phyloP scores from a whole-genome alignment of 2,329 filamentous ascomycete genomes.

The Helicocarpus griseus region DNA sequence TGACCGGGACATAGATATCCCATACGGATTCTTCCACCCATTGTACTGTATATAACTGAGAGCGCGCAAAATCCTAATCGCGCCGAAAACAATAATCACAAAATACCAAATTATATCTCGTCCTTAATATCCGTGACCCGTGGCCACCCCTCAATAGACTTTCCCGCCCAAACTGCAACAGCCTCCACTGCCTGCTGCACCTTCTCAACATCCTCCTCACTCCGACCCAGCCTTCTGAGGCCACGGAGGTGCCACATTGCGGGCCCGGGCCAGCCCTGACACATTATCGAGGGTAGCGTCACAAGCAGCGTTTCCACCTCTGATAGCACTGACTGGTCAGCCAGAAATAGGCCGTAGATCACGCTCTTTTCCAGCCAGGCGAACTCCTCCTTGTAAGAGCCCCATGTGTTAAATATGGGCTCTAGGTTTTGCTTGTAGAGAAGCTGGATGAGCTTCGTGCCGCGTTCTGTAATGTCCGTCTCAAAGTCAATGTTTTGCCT shows the following conservation, averaged over 20 bases:
- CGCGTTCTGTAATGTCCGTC: slow-evolving; percentile 16
- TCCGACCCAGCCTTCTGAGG: slow-evolving; percentile 30
- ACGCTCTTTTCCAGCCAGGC: slow-evolving; percentile 64
- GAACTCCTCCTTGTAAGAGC: slow-evolving; percentile 39
- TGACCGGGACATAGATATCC: background rate
- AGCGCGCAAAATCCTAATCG: background rate
- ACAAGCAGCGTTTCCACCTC: slow-evolving; percentile 37
- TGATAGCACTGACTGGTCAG: slow-evolving; percentile 32
- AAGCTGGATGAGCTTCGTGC: slow-evolving; percentile 20
- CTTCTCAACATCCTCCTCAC: slow-evolving; percentile 31
- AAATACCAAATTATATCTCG: slow-evolving; percentile 5
- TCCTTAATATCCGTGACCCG: slow-evolving; percentile 16
- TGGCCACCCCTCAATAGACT: slow-evolving; percentile 14
- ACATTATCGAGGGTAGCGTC: slow-evolving; percentile 36
- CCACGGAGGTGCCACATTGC: slow-evolving; percentile 40
- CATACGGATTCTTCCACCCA: background rate
- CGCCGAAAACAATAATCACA: background rate
- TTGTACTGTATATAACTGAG: background rate
- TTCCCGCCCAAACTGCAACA: slow-evolving; percentile 15
- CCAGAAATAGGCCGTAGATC: slow-evolving; percentile 52
- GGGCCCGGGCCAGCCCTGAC: slow-evolving; percentile 32
- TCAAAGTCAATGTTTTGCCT: slow-evolving; percentile 17
- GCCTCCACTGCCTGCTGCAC: slow-evolving; percentile 18
- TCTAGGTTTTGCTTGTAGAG: slow-evolving; percentile 22
- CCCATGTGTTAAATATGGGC: slow-evolving; percentile 24